These are phyloP conservation scores for Xylaria multiplex DNA, from an alignment of 2,329 filamentous ascomycete species.

Conservation along the genomic window DNA sequence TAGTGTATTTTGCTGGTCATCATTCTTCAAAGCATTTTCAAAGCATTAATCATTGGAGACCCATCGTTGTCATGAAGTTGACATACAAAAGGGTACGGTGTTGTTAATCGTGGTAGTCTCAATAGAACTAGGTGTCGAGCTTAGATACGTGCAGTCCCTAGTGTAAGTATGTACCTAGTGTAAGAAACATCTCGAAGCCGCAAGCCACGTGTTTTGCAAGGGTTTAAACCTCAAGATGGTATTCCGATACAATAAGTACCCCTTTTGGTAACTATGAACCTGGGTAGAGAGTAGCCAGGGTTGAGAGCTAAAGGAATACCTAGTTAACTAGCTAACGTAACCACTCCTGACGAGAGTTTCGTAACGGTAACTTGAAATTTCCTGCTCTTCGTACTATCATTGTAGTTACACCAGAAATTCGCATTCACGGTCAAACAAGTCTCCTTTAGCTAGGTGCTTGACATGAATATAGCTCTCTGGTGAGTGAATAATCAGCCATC, in stretches of 20 bases:
- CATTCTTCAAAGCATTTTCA: too few species aligned
- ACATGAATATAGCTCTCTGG: not conserved
- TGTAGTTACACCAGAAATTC: not conserved
- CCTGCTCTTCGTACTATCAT: too few species aligned
- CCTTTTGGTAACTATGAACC: not conserved
- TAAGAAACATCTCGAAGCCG: not conserved
- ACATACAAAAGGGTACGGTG: too few species aligned
- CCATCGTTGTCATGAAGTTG: too few species aligned
- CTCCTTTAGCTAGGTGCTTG: too few species aligned
- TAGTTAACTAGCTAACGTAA: too few species aligned
- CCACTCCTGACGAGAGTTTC: too few species aligned
- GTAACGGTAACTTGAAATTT: too few species aligned
- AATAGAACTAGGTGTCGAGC: not conserved
- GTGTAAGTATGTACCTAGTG: not conserved
- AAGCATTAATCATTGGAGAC: too few species aligned
- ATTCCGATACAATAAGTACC: constrained; percentile 1
- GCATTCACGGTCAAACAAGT: not conserved
- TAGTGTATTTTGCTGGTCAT: too few species aligned
- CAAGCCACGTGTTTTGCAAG: constrained; percentile 31
- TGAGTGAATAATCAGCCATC: not conserved
- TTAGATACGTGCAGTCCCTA: not conserved
- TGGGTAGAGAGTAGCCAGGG: not conserved
- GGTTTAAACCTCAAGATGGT: not conserved
- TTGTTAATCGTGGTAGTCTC: too few species aligned
- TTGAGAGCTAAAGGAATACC: too few species aligned